Conservation (phyloP, 1,139 yeast species). For the Kurtzmaniella quercitrusa region DNA sequence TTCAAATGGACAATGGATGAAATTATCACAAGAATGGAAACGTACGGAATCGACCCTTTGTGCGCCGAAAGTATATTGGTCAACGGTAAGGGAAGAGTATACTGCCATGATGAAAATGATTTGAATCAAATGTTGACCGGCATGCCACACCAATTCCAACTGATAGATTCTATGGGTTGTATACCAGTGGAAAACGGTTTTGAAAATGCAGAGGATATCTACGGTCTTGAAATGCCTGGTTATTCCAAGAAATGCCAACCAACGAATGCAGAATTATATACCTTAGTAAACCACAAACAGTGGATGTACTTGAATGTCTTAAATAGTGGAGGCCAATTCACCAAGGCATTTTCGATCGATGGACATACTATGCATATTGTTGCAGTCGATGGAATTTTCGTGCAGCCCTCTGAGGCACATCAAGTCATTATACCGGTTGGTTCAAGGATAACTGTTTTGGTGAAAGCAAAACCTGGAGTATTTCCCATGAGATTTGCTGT, state of each 20-base stretch:
- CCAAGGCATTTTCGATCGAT: conserved; percentile 31
- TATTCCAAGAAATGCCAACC: conserved; percentile 18
- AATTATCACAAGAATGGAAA: conserved; percentile 20
- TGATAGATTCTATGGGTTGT: conserved; percentile 22
- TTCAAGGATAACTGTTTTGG: conserved; percentile 21
- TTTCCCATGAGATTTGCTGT: conserved; percentile 27
- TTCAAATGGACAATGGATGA: conserved; percentile 25
- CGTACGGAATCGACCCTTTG: conserved; percentile 30
- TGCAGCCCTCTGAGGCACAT: conserved; percentile 20
- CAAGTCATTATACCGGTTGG: conserved; percentile 28
- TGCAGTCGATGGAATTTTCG: conserved; percentile 29
- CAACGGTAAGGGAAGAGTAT: conserved; percentile 32
- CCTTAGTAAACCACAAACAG: conserved; percentile 16
- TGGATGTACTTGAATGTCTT: conserved; percentile 26
- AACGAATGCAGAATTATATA: conserved; percentile 16
- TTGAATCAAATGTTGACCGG: conserved; percentile 13
- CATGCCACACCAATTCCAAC: conserved; percentile 8
- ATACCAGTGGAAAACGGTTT: conserved; percentile 18
- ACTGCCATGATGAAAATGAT: conserved; percentile 17
- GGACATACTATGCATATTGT: conserved; percentile 28
- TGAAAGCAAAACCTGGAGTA: conserved; percentile 18
- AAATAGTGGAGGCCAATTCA: conserved; percentile 32
- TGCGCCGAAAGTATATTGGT: conserved; percentile 28
- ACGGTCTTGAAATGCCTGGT: conserved; percentile 23
- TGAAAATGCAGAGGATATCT: conserved; percentile 15